Conservation (phyloP, 2,329 filamentous ascomycete genomes). For the Xylaria multiplex region DNA sequence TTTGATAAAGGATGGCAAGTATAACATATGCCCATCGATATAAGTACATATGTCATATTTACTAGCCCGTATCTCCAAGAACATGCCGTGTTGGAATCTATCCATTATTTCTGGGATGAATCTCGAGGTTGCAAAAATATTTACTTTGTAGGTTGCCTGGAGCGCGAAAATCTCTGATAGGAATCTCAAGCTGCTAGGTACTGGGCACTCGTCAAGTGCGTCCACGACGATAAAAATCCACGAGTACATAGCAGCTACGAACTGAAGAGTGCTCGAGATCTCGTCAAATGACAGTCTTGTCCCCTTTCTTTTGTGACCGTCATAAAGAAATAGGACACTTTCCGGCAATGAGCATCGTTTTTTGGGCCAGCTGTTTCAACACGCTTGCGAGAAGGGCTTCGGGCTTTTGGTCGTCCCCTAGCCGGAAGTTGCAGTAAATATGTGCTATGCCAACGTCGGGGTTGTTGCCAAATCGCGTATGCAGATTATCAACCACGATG, state of each 20-base stretch:
- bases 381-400: background rate
- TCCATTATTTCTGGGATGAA: background rate
- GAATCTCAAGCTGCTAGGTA: background rate
- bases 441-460: conserved; percentile 47
- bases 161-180: background rate
- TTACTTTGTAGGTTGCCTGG: conserved; percentile 29
- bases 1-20: conserved; percentile 38
- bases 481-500: conserved; percentile 57
- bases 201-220: conserved; percentile 19
- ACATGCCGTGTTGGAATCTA: background rate
- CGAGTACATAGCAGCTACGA: background rate
- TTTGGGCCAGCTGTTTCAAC: background rate
- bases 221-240: conserved; percentile 14
- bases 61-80: conserved; percentile 11
- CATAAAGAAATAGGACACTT: background rate
- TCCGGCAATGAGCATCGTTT: background rate
- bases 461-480: conserved; percentile 52
- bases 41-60: conserved; percentile 7
- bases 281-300: background rate
- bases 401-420: background rate
- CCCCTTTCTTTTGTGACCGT: background rate
- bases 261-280: background rate
- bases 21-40: conserved; percentile 37
- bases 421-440: conserved; percentile 13
- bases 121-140: conserved; percentile 20